Evolutionary conservation across 352 stramenopile genomes (phyloP).

Genomic region (Phytophthora cajani): DNA sequence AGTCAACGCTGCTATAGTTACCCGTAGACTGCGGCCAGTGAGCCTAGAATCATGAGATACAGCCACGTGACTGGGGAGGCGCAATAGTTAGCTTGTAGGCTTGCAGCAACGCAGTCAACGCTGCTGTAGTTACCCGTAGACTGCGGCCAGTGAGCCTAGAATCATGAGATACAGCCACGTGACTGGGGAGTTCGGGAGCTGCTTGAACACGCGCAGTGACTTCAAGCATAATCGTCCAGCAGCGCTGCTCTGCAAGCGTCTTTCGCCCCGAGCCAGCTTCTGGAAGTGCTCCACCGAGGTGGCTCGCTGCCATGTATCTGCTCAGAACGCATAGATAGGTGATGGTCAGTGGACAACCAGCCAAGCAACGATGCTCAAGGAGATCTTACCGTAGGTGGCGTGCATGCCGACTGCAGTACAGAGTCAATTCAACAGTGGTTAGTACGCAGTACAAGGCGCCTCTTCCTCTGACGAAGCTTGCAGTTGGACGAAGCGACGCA

Average conservation of each 20-base stretch:
- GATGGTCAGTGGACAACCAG: not conserved
- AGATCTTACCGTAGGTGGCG: constrained; percentile 26
- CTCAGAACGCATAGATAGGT: not conserved
- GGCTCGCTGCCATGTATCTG: constrained; percentile 77
- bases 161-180: constrained; percentile 83
- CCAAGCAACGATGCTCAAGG: not conserved
- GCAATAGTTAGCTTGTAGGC: not conserved
- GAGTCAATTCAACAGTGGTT: not conserved
- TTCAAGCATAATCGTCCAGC: constrained; percentile 64
- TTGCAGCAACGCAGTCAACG: not conserved
- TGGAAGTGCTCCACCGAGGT: constrained; percentile 75
- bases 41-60: constrained; percentile 69
- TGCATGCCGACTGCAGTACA: constrained; percentile 9
- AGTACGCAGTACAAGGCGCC: not conserved
- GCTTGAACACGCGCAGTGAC: constrained; percentile 71
- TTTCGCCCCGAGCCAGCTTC: constrained; percentile 57
- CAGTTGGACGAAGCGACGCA: constrained; percentile 21
- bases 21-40: constrained; percentile 68
- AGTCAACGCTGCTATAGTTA: not conserved
- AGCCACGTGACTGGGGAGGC: constrained; percentile 83
- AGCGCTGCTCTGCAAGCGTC: constrained; percentile 53
- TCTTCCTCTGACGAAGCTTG: not conserved
- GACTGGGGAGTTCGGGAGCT: constrained; percentile 82
- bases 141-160: constrained; percentile 59
- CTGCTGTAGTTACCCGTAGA: constrained; percentile 47